Conservation (phyloP, 2,329 filamentous ascomycete species). For the Thelonectria rubi region DNA sequence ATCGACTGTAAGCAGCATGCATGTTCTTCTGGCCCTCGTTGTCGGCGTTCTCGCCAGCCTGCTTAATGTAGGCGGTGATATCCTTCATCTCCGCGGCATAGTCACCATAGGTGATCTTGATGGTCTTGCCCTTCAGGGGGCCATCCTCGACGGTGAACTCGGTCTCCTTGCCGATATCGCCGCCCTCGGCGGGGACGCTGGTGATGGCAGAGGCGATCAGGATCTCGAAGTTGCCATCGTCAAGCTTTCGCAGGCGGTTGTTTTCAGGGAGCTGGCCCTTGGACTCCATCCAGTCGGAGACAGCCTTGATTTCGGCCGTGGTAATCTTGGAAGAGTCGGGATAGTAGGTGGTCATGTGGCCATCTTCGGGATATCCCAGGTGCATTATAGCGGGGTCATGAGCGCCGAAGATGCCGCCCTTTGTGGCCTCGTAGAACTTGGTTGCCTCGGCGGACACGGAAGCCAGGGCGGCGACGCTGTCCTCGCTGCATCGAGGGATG, state of each 20-base stretch:
- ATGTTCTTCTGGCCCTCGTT: conserved; percentile 80
- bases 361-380: conserved; percentile 77
- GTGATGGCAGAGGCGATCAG: conserved; percentile 76
- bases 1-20: conserved; percentile 77
- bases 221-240: conserved; percentile 72
- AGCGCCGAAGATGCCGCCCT: conserved; percentile 76
- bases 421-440: conserved; percentile 72
- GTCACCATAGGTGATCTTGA: conserved; percentile 80
- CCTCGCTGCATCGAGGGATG: conserved; percentile 74
- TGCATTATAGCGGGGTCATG: conserved; percentile 73
- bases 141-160: conserved; percentile 69
- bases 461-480: conserved; percentile 71
- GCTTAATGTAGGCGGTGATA: conserved; percentile 72
- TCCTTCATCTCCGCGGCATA: conserved; percentile 75
- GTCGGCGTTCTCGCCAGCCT: conserved; percentile 73
- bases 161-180: conserved; percentile 74
- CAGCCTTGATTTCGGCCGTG: conserved; percentile 75
- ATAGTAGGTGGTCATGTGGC: conserved; percentile 85
- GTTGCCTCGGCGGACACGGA: conserved; percentile 67
- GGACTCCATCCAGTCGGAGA: conserved; percentile 77
- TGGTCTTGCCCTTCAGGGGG: conserved; percentile 69
- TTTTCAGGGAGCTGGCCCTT: conserved; percentile 80
- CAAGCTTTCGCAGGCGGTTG: conserved; percentile 75
- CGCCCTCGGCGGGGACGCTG: conserved; percentile 66
- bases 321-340: conserved; percentile 79